Percentiles rank a stretch among this genome's conserved stretches.
Evolutionary conservation across 192 early-diverging fungal genomes (phyloP).

Genomic region (Backusella psychrophila): DNA sequence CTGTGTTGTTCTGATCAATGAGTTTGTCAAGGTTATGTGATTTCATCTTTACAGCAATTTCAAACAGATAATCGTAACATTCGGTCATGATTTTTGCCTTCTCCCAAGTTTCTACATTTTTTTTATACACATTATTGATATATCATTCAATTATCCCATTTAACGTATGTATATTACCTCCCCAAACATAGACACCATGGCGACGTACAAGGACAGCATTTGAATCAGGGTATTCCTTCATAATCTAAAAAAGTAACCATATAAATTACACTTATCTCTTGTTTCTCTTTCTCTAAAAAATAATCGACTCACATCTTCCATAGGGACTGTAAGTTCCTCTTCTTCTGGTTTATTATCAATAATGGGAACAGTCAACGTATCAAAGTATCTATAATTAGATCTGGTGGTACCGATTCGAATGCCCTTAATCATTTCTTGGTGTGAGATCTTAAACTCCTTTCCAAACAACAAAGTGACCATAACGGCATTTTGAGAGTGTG

Average conservation of each 20-base stretch:
- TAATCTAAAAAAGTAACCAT: slow-evolving; percentile 53
- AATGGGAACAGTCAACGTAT: slow-evolving; percentile 87
- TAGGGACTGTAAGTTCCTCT: slow-evolving; percentile 83
- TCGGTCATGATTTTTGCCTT: slow-evolving; percentile 98
- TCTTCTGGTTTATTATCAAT: slow-evolving; percentile 96
- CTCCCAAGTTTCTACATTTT: slow-evolving; percentile 76
- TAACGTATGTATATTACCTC: slow-evolving; percentile 43
- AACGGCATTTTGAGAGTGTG: slow-evolving; percentile 94
- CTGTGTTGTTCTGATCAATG: neutral
- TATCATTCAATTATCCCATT: neutral
- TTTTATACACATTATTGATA: neutral
- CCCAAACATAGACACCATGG: slow-evolving; percentile 99
- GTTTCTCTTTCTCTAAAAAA: neutral
- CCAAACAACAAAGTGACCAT: slow-evolving; percentile 84
- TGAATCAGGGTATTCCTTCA: slow-evolving; percentile 84
- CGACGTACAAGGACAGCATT: slow-evolving; percentile 93
- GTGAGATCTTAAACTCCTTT: slow-evolving; percentile 82
- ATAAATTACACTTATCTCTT: neutral
- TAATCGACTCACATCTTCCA: slow-evolving; percentile 60
- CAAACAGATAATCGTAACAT: slow-evolving; percentile 99
- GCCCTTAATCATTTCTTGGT: slow-evolving; percentile 99
- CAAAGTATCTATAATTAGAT: slow-evolving; percentile 71
- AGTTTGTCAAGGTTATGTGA: slow-evolving; percentile 67
- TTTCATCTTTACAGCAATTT: slow-evolving; percentile 94
- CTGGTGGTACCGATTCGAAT: slow-evolving; percentile 74